Evolutionary conservation across 371 early-diverging fungal species (phyloP).

Genomic region (Mortierella sp.): DNA sequence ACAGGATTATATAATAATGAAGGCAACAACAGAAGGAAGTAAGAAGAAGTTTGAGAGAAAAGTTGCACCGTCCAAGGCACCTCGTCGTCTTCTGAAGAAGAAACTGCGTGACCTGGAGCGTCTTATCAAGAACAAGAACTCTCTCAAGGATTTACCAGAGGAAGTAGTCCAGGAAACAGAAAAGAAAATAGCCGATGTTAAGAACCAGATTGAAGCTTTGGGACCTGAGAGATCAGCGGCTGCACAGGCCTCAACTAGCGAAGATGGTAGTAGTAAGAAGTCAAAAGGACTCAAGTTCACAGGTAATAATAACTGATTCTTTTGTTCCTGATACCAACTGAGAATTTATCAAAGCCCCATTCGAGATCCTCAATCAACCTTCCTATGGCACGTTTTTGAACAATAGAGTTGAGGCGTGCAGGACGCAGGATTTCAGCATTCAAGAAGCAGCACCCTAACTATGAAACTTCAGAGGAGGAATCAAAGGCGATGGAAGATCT

Average conservation of each 20-base stretch:
- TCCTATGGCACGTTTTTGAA: too few relatives aligned
- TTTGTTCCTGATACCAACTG: neutral
- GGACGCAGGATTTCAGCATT: slow-evolving; percentile 38
- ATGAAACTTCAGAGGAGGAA: slow-evolving; percentile 28
- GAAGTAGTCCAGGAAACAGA: slow-evolving; percentile 37
- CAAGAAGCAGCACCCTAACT: slow-evolving; percentile 50
- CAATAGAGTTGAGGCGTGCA: slow-evolving; percentile 45
- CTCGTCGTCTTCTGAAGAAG: slow-evolving; percentile 41
- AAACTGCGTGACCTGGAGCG: slow-evolving; percentile 45
- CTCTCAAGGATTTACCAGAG: slow-evolving; percentile 28
- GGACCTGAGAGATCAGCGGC: slow-evolving; percentile 10
- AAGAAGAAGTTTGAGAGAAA: slow-evolving; percentile 35
- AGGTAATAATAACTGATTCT: slow-evolving; percentile 14
- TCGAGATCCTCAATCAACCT: neutral
- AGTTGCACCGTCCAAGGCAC: slow-evolving; percentile 49
- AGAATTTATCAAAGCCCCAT: neutral
- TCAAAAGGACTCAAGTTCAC: slow-evolving; percentile 27
- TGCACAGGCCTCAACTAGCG: neutral
- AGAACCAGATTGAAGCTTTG: slow-evolving; percentile 32
- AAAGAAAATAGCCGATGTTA: slow-evolving; percentile 24
- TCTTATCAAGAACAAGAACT: slow-evolving; percentile 45
- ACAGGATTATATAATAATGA: neutral
- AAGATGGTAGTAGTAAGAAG: neutral
- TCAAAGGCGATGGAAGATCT: slow-evolving; percentile 31
- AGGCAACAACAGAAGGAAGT: neutral